Conservation (phyloP, 371 early-diverging fungal genomes). For the Apophysomyces trapeziformis region DNA sequence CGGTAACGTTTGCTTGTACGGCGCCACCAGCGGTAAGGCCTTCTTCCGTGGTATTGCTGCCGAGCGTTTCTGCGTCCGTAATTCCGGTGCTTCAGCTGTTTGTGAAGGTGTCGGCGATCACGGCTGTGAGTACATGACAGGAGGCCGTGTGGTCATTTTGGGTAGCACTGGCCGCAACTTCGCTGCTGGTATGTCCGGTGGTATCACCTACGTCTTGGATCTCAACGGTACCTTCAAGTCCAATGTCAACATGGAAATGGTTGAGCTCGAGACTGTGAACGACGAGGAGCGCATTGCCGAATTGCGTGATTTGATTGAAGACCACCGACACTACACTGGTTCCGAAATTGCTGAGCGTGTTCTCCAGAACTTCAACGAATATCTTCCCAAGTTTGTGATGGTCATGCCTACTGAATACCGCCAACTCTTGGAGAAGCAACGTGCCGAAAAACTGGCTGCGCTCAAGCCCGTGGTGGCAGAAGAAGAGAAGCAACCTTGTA, state of each 20-base stretch:
- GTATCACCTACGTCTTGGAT: slow-evolving; percentile 89
- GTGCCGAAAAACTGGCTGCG: slow-evolving; percentile 28
- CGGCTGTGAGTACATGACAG: slow-evolving; percentile 99
- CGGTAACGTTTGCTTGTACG: slow-evolving; percentile 97
- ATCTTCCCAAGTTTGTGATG: slow-evolving; percentile 85
- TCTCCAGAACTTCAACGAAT: slow-evolving; percentile 70
- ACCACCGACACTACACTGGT: slow-evolving; percentile 85
- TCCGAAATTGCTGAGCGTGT: slow-evolving; percentile 80
- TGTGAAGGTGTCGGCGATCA: slow-evolving; percentile 98
- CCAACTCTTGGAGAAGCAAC: slow-evolving; percentile 72
- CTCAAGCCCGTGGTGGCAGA: slow-evolving; percentile 27
- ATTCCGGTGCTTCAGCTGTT: slow-evolving; percentile 95
- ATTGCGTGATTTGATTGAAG: slow-evolving; percentile 77
- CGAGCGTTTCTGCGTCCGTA: slow-evolving; percentile 97
- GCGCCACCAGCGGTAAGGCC: slow-evolving; percentile 91
- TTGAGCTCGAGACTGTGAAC: slow-evolving; percentile 80
- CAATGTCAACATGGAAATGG: slow-evolving; percentile 91
- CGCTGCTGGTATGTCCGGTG: slow-evolving; percentile 96
- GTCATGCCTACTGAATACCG: slow-evolving; percentile 96
- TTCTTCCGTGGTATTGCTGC: slow-evolving; percentile 96
- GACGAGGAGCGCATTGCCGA: slow-evolving; percentile 78
- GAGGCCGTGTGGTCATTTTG: slow-evolving; percentile 85
- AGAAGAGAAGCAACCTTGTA: slow-evolving; percentile 14
- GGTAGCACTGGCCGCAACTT: slow-evolving; percentile 91
- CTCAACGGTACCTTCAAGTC: slow-evolving; percentile 56